Conservation (phyloP, 768 basidiomycete genomes). For the Auricularia sp. region DNA sequence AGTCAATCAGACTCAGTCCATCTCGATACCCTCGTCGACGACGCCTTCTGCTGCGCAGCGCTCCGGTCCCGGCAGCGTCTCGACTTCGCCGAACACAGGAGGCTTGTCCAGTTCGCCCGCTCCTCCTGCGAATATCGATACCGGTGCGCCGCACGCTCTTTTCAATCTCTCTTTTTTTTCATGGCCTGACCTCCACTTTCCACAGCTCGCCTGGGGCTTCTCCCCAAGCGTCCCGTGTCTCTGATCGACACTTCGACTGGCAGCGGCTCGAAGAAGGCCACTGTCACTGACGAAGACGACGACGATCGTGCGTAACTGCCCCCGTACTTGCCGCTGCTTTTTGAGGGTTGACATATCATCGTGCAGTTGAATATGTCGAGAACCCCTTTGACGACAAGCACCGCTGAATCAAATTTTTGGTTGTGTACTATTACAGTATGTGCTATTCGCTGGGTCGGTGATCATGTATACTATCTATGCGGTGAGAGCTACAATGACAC, state of each 20-base stretch:
- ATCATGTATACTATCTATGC: slow-evolving; percentile 1
- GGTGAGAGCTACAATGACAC: too few relatives aligned
- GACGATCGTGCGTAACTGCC: background rate
- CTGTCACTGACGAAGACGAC: background rate
- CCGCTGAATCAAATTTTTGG: background rate
- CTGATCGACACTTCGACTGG: background rate
- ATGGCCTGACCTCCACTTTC: background rate
- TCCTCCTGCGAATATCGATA: background rate
- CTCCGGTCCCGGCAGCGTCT: background rate
- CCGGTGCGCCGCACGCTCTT: background rate
- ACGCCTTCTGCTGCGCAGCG: background rate
- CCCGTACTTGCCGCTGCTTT: background rate
- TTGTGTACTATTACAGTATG: background rate
- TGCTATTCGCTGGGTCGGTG: background rate
- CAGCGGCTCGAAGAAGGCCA: background rate
- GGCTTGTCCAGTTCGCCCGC: background rate
- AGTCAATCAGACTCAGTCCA: background rate
- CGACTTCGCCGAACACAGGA: background rate
- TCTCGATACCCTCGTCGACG: background rate
- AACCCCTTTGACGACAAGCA: slow-evolving; percentile 1
- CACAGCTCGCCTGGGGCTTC: background rate
- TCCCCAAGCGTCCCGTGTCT: background rate
- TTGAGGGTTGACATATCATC: background rate
- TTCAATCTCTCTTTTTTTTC: background rate
- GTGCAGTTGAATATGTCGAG: background rate